Evolutionary conservation across 2,329 filamentous ascomycete genomes (phyloP), one percentile per base, ranked within the genome.

Genomic region (Epichloe uncinata): DNA sequence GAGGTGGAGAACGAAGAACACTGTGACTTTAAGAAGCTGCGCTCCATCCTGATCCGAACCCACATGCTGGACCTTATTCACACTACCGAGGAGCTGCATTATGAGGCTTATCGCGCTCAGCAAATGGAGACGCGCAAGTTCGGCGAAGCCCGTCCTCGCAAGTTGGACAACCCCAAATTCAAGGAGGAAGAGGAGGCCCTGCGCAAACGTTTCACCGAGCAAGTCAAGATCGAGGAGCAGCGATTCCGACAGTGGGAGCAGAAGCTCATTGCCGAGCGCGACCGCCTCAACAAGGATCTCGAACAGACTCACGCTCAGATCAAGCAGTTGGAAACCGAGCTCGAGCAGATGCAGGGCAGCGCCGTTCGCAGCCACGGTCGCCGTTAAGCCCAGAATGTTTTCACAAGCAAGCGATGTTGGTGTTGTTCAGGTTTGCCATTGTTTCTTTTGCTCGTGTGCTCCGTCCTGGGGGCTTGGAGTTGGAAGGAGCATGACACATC

Each of bases 121-220:
- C 94, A 98, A 74, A 98, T 98, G 93, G 93, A 98, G 78, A 98
- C 93, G 47, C 83, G 93, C 73, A 98, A 98, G 74, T 97, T 98
- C 61, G 93, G 93, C 71, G 94, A 98, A 75, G 91, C 90, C 53
- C 84, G 91, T 59, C 93, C 93, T 60, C 81, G 91, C 72, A 98
- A 98, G 81, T 78, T 98, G 62, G 93, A 98, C 75, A 98, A 98
- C 78, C 93, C 93, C 73, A 98, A 98, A 78, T 98, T 97, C 81
- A 98, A 98, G 82, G 93, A 98, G 70, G 93, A 98, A 73, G 93
- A 98, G 68, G 93, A 98, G 78, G 87, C 87, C 55, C 82, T 98
- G 58, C 84, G 93, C 73, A 98, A 98, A 83, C 83, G 94, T 61
- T 98, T 98, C 74, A 98, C 93, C 60, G 93, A 98, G 76, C 93